Evolutionary conservation across 257 asterid genomes (phyloP), one percentile per base, ranked within the genome.

Genomic region (Penstemon davidsonii): DNA sequence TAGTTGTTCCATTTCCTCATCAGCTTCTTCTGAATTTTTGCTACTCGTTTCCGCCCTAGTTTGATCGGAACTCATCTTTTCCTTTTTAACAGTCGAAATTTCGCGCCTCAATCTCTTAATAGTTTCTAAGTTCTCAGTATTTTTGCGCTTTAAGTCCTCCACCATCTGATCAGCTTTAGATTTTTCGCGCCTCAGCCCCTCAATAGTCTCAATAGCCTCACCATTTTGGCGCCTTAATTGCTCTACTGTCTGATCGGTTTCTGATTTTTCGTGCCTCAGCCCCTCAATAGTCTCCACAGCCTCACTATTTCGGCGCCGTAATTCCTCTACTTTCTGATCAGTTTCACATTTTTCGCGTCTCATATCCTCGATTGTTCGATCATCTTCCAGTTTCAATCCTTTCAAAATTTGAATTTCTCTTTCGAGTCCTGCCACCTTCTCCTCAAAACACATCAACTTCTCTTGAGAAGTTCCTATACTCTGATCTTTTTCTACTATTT

Each of bases 321-420:
- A 4, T 39, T 39, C 5, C 67, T 59, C 51, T 0, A 67, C 19
- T 3, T 6, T n/a, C 41, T 60, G 37, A 15, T 1, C 37, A 38
- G 51, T 55, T 10, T 7, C 45, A 12, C 12, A 47, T 7, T 25
- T 67, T 43, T 67, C 56, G 6, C 7, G 4, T 43, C 42, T 36
- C 73, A 67, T 2, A 6, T 42, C 55, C 39, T 42, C 50, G 0
- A 57, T 41, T 0, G 4, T 38, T 25, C 13, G 40, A 68, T 68
- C 25, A 38, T 8, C 73, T 5, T 36, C 64, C 4, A 4, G 13
- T 18, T 69, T 69, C 3, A 37, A 42, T 3, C 8, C 5, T 52
- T 69, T 69, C 60, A 69, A 49, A 33, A 5, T 25, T 52, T 59
- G 60, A 12, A 36, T 8, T 70, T 60, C 78, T 4, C 12, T 13